A percentile compares a stretch with the other conserved stretches of the same genome.
These are phyloP conservation scores for Aspergillus quadricinctus DNA, from an alignment of 2,329 filamentous ascomycete species.

Conservation along the genomic window DNA sequence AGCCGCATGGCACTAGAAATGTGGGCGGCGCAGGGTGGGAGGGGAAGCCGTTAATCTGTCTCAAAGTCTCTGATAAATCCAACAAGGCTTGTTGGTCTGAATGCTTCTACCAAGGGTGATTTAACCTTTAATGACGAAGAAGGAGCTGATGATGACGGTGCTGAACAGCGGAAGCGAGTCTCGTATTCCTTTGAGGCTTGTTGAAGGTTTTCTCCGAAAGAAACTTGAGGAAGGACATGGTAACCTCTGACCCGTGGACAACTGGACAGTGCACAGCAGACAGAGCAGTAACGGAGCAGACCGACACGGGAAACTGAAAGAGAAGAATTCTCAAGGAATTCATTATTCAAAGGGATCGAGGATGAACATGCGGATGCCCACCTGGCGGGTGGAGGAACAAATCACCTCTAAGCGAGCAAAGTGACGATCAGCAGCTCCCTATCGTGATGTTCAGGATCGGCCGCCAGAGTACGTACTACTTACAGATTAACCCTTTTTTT, in stretches of 20 bases:
- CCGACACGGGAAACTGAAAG: no score
- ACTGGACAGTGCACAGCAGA: background rate
- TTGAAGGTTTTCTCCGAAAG: no score
- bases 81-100: background rate
- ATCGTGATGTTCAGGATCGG: conserved; percentile 9
- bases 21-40: background rate
- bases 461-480: conserved; percentile 8
- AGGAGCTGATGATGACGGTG: background rate
- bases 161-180: background rate
- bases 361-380: background rate
- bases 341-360: background rate
- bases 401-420: background rate
- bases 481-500: background rate
- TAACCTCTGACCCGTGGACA: background rate
- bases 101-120: background rate
- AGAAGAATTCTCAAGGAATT: no score
- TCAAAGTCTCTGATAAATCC: background rate
- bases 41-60: background rate
- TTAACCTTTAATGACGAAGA: background rate
- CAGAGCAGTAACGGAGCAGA: no score
- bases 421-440: conserved; percentile 11
- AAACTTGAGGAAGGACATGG: background rate
- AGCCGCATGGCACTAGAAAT: background rate
- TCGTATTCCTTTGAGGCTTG: background rate
- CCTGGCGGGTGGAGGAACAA: background rate